Evolutionary conservation across 2,329 filamentous ascomycete genomes (phyloP).

Genomic region (Diaporthe citri): DNA sequence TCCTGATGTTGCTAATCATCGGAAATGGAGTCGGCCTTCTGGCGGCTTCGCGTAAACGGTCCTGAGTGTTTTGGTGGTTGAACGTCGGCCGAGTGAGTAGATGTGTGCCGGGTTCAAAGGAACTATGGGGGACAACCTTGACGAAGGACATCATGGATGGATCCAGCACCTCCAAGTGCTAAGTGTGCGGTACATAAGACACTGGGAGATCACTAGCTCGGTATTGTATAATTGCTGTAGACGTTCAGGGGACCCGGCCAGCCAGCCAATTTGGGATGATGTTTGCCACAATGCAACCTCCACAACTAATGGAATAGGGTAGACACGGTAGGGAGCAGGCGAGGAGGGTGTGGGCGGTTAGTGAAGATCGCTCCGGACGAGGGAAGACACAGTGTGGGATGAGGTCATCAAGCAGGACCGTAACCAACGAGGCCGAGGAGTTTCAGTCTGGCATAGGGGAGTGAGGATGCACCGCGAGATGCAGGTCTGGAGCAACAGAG

Average conservation of each 20-base stretch:
- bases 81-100: slow-evolving; percentile 57
- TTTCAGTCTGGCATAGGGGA: not conserved
- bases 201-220: not conserved
- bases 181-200: not conserved
- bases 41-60: slow-evolving; percentile 64
- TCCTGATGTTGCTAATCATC: slow-evolving; percentile 60
- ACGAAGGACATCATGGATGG: slow-evolving; percentile 30
- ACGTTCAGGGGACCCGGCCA: not conserved
- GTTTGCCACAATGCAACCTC: slow-evolving; percentile 38
- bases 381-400: slow-evolving; percentile 25
- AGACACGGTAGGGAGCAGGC: not conserved
- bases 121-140: not conserved
- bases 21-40: slow-evolving; percentile 53
- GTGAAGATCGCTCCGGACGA: slow-evolving; percentile 18
- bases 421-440: not conserved
- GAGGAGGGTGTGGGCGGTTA: slow-evolving; percentile 22
- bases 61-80: slow-evolving; percentile 63
- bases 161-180: not conserved
- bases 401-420: slow-evolving; percentile 40
- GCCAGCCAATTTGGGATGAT: slow-evolving; percentile 18
- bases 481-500: not conserved
- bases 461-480: not conserved
- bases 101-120: not conserved
- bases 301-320: not conserved
- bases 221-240: not conserved